Conservation (phyloP, 2,329 filamentous ascomycete species). For the Aspergillus uvarum region DNA sequence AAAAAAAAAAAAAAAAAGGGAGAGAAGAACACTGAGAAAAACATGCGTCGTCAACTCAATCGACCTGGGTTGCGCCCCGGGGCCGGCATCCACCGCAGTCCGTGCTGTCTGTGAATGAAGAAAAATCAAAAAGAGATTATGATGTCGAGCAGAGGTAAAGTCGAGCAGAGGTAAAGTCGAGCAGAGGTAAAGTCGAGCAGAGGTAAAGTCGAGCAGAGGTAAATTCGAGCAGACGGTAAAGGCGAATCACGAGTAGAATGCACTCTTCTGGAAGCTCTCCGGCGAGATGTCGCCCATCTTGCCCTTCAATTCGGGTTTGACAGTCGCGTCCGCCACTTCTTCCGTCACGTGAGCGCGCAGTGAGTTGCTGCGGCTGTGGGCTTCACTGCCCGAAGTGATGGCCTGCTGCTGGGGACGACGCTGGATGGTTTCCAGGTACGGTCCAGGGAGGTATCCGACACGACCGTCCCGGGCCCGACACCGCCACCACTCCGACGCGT, state of each 20-base stretch:
- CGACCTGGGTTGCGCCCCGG: too few relatives aligned
- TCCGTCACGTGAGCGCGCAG: constrained; percentile 44
- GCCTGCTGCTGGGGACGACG: constrained; percentile 49
- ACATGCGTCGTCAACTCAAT: too few relatives aligned
- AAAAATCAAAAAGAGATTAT: background rate
- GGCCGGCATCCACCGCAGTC: too few relatives aligned
- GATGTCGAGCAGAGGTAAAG: background rate
- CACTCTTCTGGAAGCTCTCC: constrained; percentile 70
- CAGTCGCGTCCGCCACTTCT: constrained; percentile 26
- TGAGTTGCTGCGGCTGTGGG: constrained; percentile 54
- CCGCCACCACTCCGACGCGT: constrained; percentile 94
- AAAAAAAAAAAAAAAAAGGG: too few relatives aligned
- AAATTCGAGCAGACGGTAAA: background rate
- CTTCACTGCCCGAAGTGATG: constrained; percentile 41
- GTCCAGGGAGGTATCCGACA: constrained; percentile 86
- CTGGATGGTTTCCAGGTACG: constrained; percentile 79
- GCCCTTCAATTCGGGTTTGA: constrained; percentile 52
- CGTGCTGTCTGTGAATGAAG: constrained; percentile 2
- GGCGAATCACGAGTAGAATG: constrained; percentile 60
- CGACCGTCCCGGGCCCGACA: constrained; percentile 87
- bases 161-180: background rate
- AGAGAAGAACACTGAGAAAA: background rate
- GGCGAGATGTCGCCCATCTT: constrained; percentile 65
- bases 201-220: background rate
- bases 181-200: too few relatives aligned